phyloP scores from a whole-genome alignment of 352 stramenopile genomes.

The Phytophthora pistaciae region DNA sequence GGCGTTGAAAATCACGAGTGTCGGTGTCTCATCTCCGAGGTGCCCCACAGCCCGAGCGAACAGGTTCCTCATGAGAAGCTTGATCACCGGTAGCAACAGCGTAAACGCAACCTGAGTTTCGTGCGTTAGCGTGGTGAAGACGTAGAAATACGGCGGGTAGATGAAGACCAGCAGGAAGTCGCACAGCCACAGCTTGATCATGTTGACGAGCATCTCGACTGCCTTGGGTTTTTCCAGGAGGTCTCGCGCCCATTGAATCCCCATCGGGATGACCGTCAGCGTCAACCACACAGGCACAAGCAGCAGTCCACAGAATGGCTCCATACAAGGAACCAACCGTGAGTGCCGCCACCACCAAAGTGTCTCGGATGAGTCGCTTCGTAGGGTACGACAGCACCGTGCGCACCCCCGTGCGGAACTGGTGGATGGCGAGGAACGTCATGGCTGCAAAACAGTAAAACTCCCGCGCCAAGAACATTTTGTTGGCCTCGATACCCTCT shows the following conservation, averaged over 20 bases:
- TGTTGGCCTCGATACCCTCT: background rate
- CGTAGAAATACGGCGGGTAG: slow-evolving; percentile 28
- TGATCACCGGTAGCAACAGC: slow-evolving; percentile 1
- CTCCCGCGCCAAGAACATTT: slow-evolving; percentile 9
- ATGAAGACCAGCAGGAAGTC: slow-evolving; percentile 14
- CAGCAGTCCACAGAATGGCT: background rate
- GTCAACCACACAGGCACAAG: background rate
- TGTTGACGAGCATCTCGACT: background rate
- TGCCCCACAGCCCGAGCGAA: background rate
- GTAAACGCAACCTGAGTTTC: background rate
- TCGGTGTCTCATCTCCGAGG: background rate
- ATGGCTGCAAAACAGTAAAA: slow-evolving; percentile 5
- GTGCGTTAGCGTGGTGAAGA: background rate
- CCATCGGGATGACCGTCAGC: background rate
- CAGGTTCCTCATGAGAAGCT: background rate
- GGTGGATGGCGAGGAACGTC: slow-evolving; percentile 3
- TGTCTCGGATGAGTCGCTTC: background rate
- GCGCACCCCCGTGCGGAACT: slow-evolving; percentile 6
- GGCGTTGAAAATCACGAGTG: background rate
- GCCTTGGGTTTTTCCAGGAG: background rate
- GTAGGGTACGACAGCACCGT: background rate
- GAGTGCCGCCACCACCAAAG: background rate
- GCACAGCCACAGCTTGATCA: slow-evolving; percentile 24
- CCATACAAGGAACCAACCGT: background rate
- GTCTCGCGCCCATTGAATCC: background rate